These are phyloP conservation scores for Penicillium tannophilum DNA, from an alignment of 495 filamentous ascomycete genomes.

Conservation along the genomic window DNA sequence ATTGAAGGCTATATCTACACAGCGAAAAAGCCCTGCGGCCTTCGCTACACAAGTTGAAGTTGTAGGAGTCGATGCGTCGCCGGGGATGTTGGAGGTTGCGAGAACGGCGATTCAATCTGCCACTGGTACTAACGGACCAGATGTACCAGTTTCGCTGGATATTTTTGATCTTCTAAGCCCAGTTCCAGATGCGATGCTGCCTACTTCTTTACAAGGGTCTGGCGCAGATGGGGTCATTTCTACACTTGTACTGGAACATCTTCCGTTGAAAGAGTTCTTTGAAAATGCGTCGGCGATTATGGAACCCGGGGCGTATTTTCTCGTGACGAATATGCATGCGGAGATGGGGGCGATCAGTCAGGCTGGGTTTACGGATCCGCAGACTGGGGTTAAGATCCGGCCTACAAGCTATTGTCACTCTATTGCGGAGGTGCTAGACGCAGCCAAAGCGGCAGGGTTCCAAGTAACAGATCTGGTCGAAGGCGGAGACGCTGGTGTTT, in stretches of 20 bases:
- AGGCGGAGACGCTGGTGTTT: slow-evolving; percentile 17
- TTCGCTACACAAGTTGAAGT: slow-evolving; percentile 28
- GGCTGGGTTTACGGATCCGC: slow-evolving; percentile 65
- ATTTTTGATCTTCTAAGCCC: slow-evolving; percentile 39
- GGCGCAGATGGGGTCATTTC: slow-evolving; percentile 54
- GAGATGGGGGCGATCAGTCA: slow-evolving; percentile 66
- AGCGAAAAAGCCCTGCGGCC: background rate
- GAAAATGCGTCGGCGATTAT: slow-evolving; percentile 49
- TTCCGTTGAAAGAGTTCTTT: slow-evolving; percentile 63
- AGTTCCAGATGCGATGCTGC: slow-evolving; percentile 13
- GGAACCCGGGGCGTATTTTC: slow-evolving; percentile 51
- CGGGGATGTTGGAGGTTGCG: slow-evolving; percentile 60
- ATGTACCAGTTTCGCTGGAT: slow-evolving; percentile 17
- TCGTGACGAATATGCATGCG: slow-evolving; percentile 75
- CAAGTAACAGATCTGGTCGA: slow-evolving; percentile 37
- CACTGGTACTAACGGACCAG: background rate
- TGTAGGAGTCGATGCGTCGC: slow-evolving; percentile 53
- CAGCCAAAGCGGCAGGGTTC: slow-evolving; percentile 56
- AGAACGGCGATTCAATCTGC: slow-evolving; percentile 23
- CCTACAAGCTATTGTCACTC: slow-evolving; percentile 63
- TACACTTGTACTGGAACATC: slow-evolving; percentile 72
- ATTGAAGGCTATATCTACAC: slow-evolving; percentile 27
- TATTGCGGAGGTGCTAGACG: slow-evolving; percentile 55
- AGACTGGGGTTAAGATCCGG: slow-evolving; percentile 60
- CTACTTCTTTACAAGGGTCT: slow-evolving; percentile 17